These are phyloP conservation scores for Lasiosphaeria hispida DNA, from an alignment of 495 filamentous ascomycete genomes.

Conservation along the genomic window DNA sequence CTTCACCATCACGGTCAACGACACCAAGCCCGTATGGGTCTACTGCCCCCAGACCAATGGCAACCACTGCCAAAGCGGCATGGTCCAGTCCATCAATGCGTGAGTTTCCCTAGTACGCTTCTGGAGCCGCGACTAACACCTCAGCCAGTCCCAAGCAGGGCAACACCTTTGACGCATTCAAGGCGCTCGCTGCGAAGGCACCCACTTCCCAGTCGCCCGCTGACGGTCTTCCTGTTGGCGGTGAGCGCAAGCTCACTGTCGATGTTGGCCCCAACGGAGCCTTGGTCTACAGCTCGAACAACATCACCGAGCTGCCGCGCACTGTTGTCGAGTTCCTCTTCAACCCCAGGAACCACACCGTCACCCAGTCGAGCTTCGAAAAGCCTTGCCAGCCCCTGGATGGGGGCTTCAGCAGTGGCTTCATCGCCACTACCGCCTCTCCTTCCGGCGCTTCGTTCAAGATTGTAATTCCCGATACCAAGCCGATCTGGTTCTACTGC, in stretches of 20 bases:
- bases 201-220: constrained; percentile 31
- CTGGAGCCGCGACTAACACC: constrained; percentile 12
- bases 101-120: constrained; percentile 13
- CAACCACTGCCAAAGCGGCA: constrained; percentile 42
- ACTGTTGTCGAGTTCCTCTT: constrained; percentile 41
- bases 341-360: constrained; percentile 42
- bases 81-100: constrained; percentile 43
- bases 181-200: constrained; percentile 26
- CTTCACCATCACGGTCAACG: constrained; percentile 56
- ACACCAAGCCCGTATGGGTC: constrained; percentile 58
- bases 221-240: constrained; percentile 32
- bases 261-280: constrained; percentile 35
- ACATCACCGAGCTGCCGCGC: constrained; percentile 34
- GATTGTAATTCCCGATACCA: constrained; percentile 43
- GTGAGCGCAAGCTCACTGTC: constrained; percentile 32
- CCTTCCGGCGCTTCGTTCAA: constrained; percentile 41
- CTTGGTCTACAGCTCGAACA: constrained; percentile 36
- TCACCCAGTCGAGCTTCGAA: constrained; percentile 41
- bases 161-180: constrained; percentile 39
- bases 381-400: constrained; percentile 41
- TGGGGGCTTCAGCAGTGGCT: constrained; percentile 42
- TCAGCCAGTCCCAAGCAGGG: constrained; percentile 26
- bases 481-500: constrained; percentile 61
- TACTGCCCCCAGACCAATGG: constrained; percentile 52
- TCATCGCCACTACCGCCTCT: constrained; percentile 38